phyloP scores from a whole-genome alignment of 208 protist genomes.

The Trypanosoma vivax region DNA sequence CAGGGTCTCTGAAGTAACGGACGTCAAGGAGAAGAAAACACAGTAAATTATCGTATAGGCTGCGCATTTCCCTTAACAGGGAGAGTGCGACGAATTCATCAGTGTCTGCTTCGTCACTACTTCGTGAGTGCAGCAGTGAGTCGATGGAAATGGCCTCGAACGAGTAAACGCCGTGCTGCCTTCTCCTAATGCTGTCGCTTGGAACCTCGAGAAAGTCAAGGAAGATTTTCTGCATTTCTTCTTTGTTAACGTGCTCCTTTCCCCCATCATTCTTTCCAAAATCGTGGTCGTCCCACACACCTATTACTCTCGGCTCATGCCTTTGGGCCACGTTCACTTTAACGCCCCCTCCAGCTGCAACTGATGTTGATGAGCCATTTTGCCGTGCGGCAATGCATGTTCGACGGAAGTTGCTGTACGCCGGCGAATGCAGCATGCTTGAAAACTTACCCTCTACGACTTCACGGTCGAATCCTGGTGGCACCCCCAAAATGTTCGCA shows the following conservation, averaged over 20 bases:
- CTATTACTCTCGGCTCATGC: conserved; percentile 31
- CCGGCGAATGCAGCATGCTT: conserved; percentile 35
- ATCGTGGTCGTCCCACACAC: conserved; percentile 89
- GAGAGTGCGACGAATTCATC: too few relatives aligned
- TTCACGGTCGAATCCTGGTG: conserved; percentile 24
- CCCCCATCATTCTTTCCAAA: conserved; percentile 85
- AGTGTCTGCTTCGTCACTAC: neutral
- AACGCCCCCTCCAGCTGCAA: neutral
- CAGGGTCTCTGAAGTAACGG: conserved; percentile 63
- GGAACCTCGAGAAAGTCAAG: conserved; percentile 74
- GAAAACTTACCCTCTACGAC: conserved; percentile 52
- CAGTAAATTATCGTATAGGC: conserved; percentile 46
- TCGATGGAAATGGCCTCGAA: conserved; percentile 45
- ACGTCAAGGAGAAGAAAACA: conserved; percentile 78
- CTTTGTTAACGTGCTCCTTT: conserved; percentile 44
- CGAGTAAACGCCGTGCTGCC: conserved; percentile 58
- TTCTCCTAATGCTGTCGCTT: conserved; percentile 27
- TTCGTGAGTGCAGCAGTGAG: conserved; percentile 15
- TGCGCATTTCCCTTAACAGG: conserved; percentile 3
- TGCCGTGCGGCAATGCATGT: conserved; percentile 25
- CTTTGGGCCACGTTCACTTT: neutral
- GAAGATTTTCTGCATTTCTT: conserved; percentile 54
- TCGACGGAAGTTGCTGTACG: conserved; percentile 60
- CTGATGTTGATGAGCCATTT: neutral
- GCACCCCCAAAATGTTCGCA: conserved; percentile 7